These are phyloP conservation scores for Discostella stelligera DNA, from an alignment of 352 stramenopile genomes.

Conservation along the genomic window DNA sequence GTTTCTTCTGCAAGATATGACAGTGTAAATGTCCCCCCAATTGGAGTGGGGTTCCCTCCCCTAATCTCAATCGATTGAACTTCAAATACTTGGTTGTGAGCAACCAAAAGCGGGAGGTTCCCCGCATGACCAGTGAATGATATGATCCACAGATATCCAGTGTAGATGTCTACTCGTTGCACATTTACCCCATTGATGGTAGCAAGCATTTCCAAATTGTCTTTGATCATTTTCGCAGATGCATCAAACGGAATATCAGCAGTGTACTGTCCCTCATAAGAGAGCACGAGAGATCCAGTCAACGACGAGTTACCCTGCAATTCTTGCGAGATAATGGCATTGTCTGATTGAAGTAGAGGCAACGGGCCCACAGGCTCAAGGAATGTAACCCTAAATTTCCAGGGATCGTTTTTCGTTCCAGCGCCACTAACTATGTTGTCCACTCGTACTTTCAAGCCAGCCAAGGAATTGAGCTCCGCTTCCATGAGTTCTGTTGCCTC, in stretches of 20 bases:
- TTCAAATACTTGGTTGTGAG: constrained; percentile 89
- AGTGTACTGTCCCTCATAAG: constrained; percentile 89
- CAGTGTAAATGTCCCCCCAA: constrained; percentile 89
- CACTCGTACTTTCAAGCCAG: constrained; percentile 38
- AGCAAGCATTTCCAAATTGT: constrained; percentile 83
- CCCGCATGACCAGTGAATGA: constrained; percentile 94
- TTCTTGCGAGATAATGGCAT: constrained; percentile 63
- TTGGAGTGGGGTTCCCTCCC: constrained; percentile 90
- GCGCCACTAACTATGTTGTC: constrained; percentile 25
- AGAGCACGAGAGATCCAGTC: constrained; percentile 90
- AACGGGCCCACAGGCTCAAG: constrained; percentile 89
- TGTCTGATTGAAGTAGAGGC: constrained; percentile 78
- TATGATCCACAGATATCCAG: constrained; percentile 90
- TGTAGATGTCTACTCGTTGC: constrained; percentile 61
- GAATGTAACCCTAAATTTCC: constrained; percentile 86
- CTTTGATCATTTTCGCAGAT: constrained; percentile 85
- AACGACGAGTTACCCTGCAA: constrained; percentile 86
- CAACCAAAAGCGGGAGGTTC: constrained; percentile 89
- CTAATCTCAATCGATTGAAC: constrained; percentile 90
- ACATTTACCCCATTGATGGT: constrained; percentile 77
- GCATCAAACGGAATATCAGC: constrained; percentile 90
- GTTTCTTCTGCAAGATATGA: constrained; percentile 85
- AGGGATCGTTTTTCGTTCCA: constrained; percentile 29
- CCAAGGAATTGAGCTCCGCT: constrained; percentile 45
- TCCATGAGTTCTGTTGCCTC: constrained; percentile 25